Base-by-base conservation (phyloP, 1,284 basidiomycete genomes). In the Sporisorium sorghi region DNA sequence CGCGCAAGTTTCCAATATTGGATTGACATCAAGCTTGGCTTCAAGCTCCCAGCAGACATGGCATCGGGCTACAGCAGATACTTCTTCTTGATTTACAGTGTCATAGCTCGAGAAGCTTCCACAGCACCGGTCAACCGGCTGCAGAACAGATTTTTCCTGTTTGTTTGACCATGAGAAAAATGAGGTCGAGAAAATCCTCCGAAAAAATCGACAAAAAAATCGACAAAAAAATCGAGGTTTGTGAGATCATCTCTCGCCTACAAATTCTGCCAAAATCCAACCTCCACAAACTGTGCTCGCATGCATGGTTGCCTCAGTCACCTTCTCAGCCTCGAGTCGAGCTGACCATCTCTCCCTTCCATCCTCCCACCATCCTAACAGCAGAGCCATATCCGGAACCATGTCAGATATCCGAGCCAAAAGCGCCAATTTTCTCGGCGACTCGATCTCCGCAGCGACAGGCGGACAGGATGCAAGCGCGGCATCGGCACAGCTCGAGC, bases 351-450 rank as follows among this genome's bases (percentile, higher is more conserved):
- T 12, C 11, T 24, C 5, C 21, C 32, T 15, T 46, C 43, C 47
- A 12, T 17, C 44, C 39, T 26, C 6, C n/a, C 11, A 15, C 19
- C 24, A 19, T 9, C 33, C 21, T 21, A n/a, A 15, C 43, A 52
- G 3, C 53, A 28, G 5, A n/a, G 5, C 15, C 4, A 33, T n/a
- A 28, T 32, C 17, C 11, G n/a, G 30, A 23, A 44, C 24, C 24
- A 73, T 73, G 71, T 54, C 65, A 49, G 71, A 73, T 24, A 68
- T 73, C 21, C 58, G 71, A 15, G 33, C 58, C 7, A 73, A 56
- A 47, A 73, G 71, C 47, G 47, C 44, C 39, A 55, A 60, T 30
- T 68, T 73, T 19, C 65, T 73, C 26, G 50, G 43, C 26, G 65
- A 73, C 24, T 68, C 71, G 19, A 67, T 73, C 40, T 32, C 58